These are phyloP conservation scores for Neonectria sp. DNA, from an alignment of 2,329 filamentous ascomycete species.

Conservation along the genomic window DNA sequence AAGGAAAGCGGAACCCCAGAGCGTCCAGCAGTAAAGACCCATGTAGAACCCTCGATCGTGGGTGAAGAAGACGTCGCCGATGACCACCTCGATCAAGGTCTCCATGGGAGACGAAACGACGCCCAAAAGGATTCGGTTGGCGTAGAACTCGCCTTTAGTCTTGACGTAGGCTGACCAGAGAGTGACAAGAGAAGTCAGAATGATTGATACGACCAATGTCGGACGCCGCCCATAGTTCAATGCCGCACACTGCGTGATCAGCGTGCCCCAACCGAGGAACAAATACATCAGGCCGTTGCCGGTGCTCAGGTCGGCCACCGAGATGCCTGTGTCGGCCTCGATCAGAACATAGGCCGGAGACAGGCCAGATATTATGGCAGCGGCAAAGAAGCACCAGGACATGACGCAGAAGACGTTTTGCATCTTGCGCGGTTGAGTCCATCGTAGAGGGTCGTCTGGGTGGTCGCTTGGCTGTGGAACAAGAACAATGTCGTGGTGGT, in stretches of 20 bases:
- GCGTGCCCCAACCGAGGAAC: conserved; percentile 43
- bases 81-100: conserved; percentile 43
- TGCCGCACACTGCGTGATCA: conserved; percentile 41
- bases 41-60: conserved; percentile 46
- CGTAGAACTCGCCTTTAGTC: conserved; percentile 42
- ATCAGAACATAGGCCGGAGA: conserved; percentile 46
- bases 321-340: conserved; percentile 44
- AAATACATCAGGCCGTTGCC: conserved; percentile 42
- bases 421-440: conserved; percentile 38
- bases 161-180: conserved; percentile 43
- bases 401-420: conserved; percentile 42
- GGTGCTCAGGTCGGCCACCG: conserved; percentile 44
- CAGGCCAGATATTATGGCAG: conserved; percentile 43
- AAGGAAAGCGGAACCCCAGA: conserved; percentile 45
- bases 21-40: conserved; percentile 43
- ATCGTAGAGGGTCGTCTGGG: conserved; percentile 44
- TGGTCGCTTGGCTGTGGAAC: conserved; percentile 44
- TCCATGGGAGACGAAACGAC: conserved; percentile 42
- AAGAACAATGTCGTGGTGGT: conserved; percentile 39
- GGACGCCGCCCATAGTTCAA: conserved; percentile 38
- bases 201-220: conserved; percentile 35
- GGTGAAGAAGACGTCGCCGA: conserved; percentile 41
- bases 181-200: conserved; percentile 35
- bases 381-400: conserved; percentile 46
- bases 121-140: conserved; percentile 43